A percentile compares a stretch with the other conserved stretches of the same genome.
phyloP scores from a whole-genome alignment of 495 filamentous ascomycete species.

The Trichoderma virens region DNA sequence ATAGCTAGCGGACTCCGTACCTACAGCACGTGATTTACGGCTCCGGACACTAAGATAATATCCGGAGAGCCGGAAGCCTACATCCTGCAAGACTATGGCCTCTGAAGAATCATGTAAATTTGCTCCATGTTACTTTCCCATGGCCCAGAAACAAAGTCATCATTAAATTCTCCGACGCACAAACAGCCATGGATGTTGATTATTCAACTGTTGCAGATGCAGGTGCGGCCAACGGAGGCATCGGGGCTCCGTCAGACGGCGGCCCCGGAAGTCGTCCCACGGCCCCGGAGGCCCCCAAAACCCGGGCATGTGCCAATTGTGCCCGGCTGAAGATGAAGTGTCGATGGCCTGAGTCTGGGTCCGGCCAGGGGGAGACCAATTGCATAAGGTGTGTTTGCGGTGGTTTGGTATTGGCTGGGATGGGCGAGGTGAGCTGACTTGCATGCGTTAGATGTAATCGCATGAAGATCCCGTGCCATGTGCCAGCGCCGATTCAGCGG shows the following conservation, averaged over 20 bases:
- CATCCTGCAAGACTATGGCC: not conserved
- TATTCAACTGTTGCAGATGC: not conserved
- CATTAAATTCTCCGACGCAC: not conserved
- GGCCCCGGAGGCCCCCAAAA: not conserved
- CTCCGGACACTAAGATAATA: not conserved
- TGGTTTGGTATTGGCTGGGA: not conserved
- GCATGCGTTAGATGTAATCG: not conserved
- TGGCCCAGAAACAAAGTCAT: not conserved
- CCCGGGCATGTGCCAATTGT: conserved; percentile 3
- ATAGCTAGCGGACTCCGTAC: not conserved
- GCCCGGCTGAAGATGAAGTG: conserved; percentile 12
- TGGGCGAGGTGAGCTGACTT: not conserved
- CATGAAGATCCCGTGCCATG: conserved; percentile 7
- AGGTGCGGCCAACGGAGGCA: not conserved
- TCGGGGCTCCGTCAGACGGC: not conserved
- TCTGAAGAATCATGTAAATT: not conserved
- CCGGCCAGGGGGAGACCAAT: not conserved
- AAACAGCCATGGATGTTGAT: not conserved
- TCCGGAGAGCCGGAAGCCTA: not conserved
- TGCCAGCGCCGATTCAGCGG: not conserved
- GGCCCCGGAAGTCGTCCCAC: not conserved
- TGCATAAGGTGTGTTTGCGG: conserved; percentile 11
- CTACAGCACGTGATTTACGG: not conserved
- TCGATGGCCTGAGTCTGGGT: not conserved
- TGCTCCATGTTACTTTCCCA: not conserved